Evolutionary conservation across 805 yeast species (phyloP).

Genomic region (Cyberlindnera misumaiensis): DNA sequence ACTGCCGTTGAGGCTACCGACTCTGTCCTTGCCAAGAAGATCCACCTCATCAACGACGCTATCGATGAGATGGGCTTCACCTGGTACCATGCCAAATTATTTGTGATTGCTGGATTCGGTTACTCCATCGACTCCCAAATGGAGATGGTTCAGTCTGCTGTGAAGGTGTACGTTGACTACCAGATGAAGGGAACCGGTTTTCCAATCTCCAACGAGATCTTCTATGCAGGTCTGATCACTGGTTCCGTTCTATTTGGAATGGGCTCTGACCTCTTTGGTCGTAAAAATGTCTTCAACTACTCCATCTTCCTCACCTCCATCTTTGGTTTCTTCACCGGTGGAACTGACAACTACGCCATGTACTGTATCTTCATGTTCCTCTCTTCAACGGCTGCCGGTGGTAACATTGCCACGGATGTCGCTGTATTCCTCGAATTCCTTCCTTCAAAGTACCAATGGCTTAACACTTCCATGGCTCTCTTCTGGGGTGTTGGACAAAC

Average conservation of each 20-base stretch:
- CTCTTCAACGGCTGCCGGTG: conserved; percentile 41
- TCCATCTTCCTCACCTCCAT: conserved; percentile 38
- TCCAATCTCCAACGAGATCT: conserved; percentile 38
- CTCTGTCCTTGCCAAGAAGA: conserved; percentile 26
- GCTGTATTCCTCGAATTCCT: conserved; percentile 44
- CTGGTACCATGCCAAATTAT: conserved; percentile 39
- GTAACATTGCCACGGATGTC: conserved; percentile 46
- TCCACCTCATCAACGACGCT: conserved; percentile 43
- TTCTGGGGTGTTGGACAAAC: conserved; percentile 59
- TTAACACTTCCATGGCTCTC: conserved; percentile 42
- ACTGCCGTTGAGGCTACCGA: conserved; percentile 25
- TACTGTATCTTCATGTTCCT: conserved; percentile 42
- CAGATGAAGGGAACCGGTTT: conserved; percentile 35
- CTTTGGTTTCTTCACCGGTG: conserved; percentile 45
- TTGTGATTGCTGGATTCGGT: conserved; percentile 45
- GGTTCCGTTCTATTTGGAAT: conserved; percentile 48
- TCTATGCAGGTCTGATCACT: conserved; percentile 40
- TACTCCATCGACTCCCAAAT: conserved; percentile 46
- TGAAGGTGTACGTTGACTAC: conserved; percentile 36
- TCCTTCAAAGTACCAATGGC: conserved; percentile 42
- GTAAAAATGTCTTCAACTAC: conserved; percentile 42
- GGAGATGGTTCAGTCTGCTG: conserved; percentile 40
- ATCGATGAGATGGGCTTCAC: conserved; percentile 59
- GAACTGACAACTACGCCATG: conserved; percentile 38
- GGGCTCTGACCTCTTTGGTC: conserved; percentile 43